phyloP scores from a whole-genome alignment of 2,329 filamentous ascomycete genomes.

The Alternaria ventricosa region DNA sequence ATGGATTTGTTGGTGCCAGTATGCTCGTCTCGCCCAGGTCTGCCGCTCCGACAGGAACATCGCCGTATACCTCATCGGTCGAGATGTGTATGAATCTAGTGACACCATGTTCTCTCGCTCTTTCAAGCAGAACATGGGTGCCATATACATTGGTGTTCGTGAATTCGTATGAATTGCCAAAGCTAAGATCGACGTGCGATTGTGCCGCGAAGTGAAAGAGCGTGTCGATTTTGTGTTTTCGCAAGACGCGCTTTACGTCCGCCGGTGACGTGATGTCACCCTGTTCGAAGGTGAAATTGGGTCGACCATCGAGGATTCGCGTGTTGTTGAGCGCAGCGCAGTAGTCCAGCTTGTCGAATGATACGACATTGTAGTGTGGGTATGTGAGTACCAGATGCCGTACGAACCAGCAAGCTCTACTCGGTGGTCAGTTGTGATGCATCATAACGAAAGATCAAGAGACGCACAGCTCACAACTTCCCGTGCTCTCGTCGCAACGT shows the following conservation, averaged over 20 bases:
- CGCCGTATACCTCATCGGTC: constrained; percentile 86
- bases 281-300: constrained; percentile 80
- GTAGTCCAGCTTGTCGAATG: constrained; percentile 85
- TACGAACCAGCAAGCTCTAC: constrained; percentile 81
- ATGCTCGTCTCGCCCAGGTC: constrained; percentile 76
- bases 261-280: constrained; percentile 76
- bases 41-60: constrained; percentile 74
- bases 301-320: constrained; percentile 67
- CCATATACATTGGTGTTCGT: constrained; percentile 83
- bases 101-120: constrained; percentile 73
- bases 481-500: constrained; percentile 44
- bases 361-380: constrained; percentile 78
- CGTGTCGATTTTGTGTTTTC: constrained; percentile 76
- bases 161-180: constrained; percentile 82
- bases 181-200: constrained; percentile 82
- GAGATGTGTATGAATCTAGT: constrained; percentile 81
- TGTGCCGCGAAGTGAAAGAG: constrained; percentile 87
- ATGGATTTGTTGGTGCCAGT: constrained; percentile 80
- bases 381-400: constrained; percentile 79
- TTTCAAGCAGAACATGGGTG: constrained; percentile 82
- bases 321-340: constrained; percentile 83
- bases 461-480: constrained; percentile 9
- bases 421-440: constrained; percentile 17
- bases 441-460: background rate
- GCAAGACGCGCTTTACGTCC: constrained; percentile 73